Evolutionary conservation across 768 basidiomycete species (phyloP).

Genomic region (Tylopilus subfusipes): DNA sequence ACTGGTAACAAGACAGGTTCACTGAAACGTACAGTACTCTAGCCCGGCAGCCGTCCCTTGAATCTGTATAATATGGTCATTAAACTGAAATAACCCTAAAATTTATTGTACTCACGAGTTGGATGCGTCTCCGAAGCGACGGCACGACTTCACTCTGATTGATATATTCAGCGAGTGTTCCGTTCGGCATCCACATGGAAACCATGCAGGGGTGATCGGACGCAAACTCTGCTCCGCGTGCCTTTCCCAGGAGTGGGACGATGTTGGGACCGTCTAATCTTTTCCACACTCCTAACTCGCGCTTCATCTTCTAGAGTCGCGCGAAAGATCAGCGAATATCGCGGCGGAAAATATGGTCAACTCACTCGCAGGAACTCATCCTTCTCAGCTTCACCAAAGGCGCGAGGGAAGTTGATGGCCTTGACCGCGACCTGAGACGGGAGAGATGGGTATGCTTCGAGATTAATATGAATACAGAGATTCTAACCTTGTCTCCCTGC

Average conservation of each 20-base stretch:
- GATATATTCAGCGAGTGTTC: background rate
- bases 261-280: conserved; percentile 6
- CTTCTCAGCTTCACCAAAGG: background rate
- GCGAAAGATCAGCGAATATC: background rate
- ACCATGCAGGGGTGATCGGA: conserved; percentile 7
- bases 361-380: background rate
- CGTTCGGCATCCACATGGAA: conserved; percentile 7
- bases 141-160: background rate
- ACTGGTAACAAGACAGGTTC: background rate
- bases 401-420: background rate
- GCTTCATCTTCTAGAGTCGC: conserved; percentile 1
- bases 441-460: background rate
- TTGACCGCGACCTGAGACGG: conserved; percentile 5
- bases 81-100: background rate
- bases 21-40: background rate
- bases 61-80: background rate
- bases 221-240: background rate
- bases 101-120: background rate
- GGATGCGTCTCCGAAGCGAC: background rate
- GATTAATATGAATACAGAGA: no score
- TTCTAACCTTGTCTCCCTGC: background rate
- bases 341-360: background rate
- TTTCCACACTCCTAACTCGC: conserved; percentile 8
- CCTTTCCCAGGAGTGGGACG: conserved; percentile 4
- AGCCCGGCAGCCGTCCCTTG: background rate